Evolutionary conservation across 2,329 filamentous ascomycete species (phyloP), one percentile per base, ranked within the genome.

Genomic region (Trichoderma koningiopsis): DNA sequence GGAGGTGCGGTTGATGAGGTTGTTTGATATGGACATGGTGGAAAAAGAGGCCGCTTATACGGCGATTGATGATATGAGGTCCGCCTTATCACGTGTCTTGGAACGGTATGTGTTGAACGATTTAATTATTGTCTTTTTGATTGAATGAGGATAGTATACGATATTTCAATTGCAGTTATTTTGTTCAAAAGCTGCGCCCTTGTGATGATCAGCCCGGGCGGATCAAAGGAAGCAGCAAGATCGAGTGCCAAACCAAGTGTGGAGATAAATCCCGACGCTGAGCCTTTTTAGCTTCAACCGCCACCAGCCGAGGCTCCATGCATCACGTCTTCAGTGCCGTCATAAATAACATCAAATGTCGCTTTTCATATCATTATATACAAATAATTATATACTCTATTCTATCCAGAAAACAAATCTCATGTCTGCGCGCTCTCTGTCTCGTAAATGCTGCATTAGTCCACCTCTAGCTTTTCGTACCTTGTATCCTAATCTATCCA

Each of bases 1-100:
- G 27, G 66, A 60, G 24, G 58, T 43, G 37, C 64, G 69, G 29
- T 70, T 43, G 59, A 68, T 14, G 24, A 68, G 61, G 19, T 27
- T 37, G 65, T 53, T 59, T 31, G 64, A 52, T 19, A 47, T 65
- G 11, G 40, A 14, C 64, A 67, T 67, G 40, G 0, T 27, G 11
- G 2, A 6, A 7, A 19, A 5, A 3, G 37, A 19, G 37, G 16
- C 5, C 1, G 1, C n/a, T 40, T 22, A 14, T 64, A 40, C 22
- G 7, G 1, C 11, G 19, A 14, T 64, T 37, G 55, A 22, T 13
- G 19, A 22, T 5, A 0, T 19, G 7, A 35, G n/a, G 2, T n/a
- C 37, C 37, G 2, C 7, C 6, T n/a, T 8, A 56, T 16, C 8
- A n/a, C 16, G 11, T 11, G 16, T 11, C 7, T 8, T 13, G 22